Percentiles rank a stretch among this genome's conserved stretches.
Conservation (phyloP, 2,329 filamentous ascomycete genomes). For the Colletotrichum sp. region DNA sequence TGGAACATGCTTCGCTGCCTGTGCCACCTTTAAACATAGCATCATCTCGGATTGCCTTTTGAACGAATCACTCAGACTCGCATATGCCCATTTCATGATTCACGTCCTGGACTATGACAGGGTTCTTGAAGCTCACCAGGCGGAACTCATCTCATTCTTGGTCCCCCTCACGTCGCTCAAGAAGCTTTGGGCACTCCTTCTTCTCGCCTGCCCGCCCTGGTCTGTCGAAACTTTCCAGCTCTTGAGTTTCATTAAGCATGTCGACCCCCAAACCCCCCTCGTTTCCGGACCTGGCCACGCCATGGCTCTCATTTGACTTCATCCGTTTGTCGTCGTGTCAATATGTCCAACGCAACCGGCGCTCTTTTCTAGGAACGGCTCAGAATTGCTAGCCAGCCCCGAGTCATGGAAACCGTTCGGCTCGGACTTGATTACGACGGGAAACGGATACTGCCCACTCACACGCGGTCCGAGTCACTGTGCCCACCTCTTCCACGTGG, state of each 20-base stretch:
- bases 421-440: background rate
- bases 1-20: background rate
- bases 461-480: background rate
- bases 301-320: background rate
- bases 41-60: background rate
- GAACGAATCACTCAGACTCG: background rate
- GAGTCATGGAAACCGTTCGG: background rate
- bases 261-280: background rate
- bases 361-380: background rate
- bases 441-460: background rate
- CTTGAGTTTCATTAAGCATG: background rate
- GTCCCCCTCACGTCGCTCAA: background rate
- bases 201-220: background rate
- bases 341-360: background rate
- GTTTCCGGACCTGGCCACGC: background rate
- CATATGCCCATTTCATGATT: background rate
- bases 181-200: background rate
- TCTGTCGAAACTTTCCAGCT: background rate
- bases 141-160: background rate
- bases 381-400: background rate
- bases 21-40: background rate
- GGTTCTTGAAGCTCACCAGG: background rate
- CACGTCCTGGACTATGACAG: background rate
- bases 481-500: slow-evolving; percentile 16
- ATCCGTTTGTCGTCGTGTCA: background rate